Conservation (phyloP, 306 rosid genomes). For the Prunus fruticosa region DNA sequence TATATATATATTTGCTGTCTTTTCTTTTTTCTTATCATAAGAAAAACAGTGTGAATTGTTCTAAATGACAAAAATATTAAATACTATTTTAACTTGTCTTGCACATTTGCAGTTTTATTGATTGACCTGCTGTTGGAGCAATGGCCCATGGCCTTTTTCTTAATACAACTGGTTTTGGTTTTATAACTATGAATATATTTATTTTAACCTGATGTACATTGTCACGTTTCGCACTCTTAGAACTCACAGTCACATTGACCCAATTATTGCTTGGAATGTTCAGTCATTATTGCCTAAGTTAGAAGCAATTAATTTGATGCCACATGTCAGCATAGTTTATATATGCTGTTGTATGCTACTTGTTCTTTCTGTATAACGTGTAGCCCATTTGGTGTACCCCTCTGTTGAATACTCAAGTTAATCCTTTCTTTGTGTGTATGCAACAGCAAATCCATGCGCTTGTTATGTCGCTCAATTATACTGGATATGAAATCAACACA, state of each 20-base stretch:
- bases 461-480: slow-evolving; percentile 76
- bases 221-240: neutral
- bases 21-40: no score
- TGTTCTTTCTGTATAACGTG: neutral
- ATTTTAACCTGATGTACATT: neutral
- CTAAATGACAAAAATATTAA: no score
- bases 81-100: neutral
- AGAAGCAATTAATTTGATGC: neutral
- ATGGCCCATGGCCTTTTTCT: neutral
- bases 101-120: neutral
- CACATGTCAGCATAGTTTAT: neutral
- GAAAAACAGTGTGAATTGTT: neutral
- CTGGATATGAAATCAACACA: slow-evolving; percentile 89
- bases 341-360: neutral
- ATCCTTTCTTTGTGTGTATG: slow-evolving; percentile 19
- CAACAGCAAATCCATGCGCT: slow-evolving; percentile 90
- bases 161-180: neutral
- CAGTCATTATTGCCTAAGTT: neutral
- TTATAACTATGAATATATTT: neutral
- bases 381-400: neutral
- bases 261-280: neutral
- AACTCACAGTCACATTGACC: neutral
- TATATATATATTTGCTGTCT: no score
- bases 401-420: neutral
- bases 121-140: no score